Evolutionary conservation across 441 rosid genomes (phyloP).

Genomic region (Erodium trifolium): DNA sequence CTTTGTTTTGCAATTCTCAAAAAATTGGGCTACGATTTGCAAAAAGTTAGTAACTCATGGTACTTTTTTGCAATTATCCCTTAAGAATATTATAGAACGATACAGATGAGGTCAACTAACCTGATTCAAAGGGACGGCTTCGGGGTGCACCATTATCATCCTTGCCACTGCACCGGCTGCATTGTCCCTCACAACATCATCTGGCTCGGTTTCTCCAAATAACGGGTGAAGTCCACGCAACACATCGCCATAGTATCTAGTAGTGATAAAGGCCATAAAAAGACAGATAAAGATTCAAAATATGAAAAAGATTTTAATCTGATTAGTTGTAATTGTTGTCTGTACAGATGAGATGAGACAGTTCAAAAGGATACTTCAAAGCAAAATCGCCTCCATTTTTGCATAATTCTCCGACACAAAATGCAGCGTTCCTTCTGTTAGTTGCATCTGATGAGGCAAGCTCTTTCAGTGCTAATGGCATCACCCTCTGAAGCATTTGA

Average conservation of each 20-base stretch:
- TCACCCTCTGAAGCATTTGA: conserved; percentile 58
- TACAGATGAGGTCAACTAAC: too few relatives aligned
- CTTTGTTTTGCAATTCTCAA: too few relatives aligned
- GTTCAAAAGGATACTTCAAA: conserved; percentile 68
- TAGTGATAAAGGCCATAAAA: conserved; percentile 31
- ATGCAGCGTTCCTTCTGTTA: conserved; percentile 97
- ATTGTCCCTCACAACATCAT: conserved; percentile 91
- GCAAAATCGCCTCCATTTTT: conserved; percentile 83
- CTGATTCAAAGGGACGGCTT: conserved; percentile 83
- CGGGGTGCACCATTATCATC: conserved; percentile 90
- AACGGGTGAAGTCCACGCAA: conserved; percentile 67
- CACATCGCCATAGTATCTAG: conserved; percentile 70
- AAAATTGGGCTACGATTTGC: too few relatives aligned
- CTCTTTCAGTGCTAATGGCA: conserved; percentile 91
- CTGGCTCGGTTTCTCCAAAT: conserved; percentile 91
- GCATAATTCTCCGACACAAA: conserved; percentile 93
- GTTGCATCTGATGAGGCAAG: conserved; percentile 77
- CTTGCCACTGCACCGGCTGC: conserved; percentile 99
- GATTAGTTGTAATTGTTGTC: too few relatives aligned
- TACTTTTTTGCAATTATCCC: too few relatives aligned
- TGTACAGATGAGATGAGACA: too few relatives aligned
- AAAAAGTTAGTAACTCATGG: too few relatives aligned
- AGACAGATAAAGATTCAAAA: conserved; percentile 1
- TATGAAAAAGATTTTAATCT: too few relatives aligned
- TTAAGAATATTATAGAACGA: too few relatives aligned